Evolutionary conservation across 2,329 filamentous ascomycete species (phyloP), one percentile per base, ranked within the genome.

Genomic region (Beauveria caledonica): DNA sequence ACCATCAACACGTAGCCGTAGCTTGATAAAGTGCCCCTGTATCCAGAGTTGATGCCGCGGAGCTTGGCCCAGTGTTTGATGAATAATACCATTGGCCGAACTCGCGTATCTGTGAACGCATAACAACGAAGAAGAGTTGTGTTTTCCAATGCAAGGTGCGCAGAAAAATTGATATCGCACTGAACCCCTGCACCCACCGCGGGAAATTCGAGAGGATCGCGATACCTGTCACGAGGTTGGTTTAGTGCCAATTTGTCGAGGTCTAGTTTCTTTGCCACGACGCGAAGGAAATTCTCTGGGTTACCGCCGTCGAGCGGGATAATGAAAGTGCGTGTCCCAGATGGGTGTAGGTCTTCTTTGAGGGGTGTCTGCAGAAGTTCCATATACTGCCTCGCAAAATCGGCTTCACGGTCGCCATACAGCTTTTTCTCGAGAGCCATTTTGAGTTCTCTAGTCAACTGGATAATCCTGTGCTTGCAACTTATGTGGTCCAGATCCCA

Each of bases 1-100:
- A 95, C 86, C 92, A 97, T 96, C 44, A 96, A 76, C 5, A 94
- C 90, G 72, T 93, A 97, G 54, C 92, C 92, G 68, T 96, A 96
- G 65, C 89, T 93, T 57, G 89, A 92, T 19, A 97, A 77, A 0
- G 91, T 95, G 46, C 92, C 92, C 42, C 87, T 86, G 69, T 95
- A 95, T 2, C 90, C 86, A 46, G 87, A 90, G 73, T 96, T 96
- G 74, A 96, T 92, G 64, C 86, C 88, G 51, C 92, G 86, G 29
- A 81, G 80, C 72, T 94, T 95, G 27, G 91, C 90, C 92, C 92
- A 97, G 64, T 90, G 83, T 73, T 97, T 97, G 69, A 97, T 79
- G 69, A 96, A 96, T 9, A 95, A 76, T 1, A 95, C 85, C 76
- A 96, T 83, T 1, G 86, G 84, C 23, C 85, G 82, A 5, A 96